Base-by-base conservation (phyloP, 2,329 filamentous ascomycete species). In the Hypomyces perniciosus region DNA sequence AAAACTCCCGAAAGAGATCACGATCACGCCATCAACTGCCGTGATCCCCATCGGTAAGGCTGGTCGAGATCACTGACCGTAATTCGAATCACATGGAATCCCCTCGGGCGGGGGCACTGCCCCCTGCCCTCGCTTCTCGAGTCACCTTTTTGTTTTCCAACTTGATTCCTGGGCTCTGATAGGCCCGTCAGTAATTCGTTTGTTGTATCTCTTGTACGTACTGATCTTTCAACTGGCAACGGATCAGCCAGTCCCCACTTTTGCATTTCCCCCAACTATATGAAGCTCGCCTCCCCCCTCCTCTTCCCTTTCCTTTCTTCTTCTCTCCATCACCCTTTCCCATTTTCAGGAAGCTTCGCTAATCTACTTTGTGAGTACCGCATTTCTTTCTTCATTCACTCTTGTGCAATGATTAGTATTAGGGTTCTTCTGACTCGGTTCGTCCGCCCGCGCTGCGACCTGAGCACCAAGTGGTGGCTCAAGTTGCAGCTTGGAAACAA, bases 161-260 rank as follows among this genome's bases (percentile, higher is more conserved):
- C 35, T 38, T 20, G n/a, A 20, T n/a, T 47, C 38, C 39, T 33
- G 27, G 43, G 37, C 43, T 51, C 44, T 46, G n/a, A 51, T 51
- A 46, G 43, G 49, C 27, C 38, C 13, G 30, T 27, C n/a, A 46
- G 20, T 33, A 43, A 39, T 42, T 9, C 29, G 42, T 42, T 40
- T 6, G 35, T 26, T 42, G 27, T 38, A 8, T 29, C n/a, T 43
- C 31, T 35, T 27, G 12, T 20, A 34, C 29, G 1, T 26, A 27
- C 39, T 42, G 27, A 10, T 28, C 33, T 13, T 31, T 9, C 26
- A 46, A 27, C 27, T 51, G 43, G 12, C 40, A 31, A 6, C 41
- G 44, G 45, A 52, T 52, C 50, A 45, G 40, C 44, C 30, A 27
- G 39, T 35, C 43, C 40, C 31, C 39, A 47, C 50, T 34, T 20